Conservation (phyloP, 768 basidiomycete species). For the Cystoderma amianthinum region DNA sequence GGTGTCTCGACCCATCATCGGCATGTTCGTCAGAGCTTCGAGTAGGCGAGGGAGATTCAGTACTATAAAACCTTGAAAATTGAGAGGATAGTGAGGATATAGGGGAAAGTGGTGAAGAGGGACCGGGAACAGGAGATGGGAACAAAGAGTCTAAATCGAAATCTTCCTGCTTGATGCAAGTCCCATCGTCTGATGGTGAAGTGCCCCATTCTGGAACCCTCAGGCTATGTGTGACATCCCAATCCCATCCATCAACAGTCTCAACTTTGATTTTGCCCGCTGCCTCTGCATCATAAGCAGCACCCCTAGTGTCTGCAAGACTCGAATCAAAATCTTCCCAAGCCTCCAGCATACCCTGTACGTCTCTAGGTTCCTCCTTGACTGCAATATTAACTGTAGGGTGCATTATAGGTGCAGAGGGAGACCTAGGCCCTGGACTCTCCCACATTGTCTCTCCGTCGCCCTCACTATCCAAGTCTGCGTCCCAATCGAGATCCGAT, state of each 20-base stretch:
- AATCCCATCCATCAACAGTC: constrained; percentile 35
- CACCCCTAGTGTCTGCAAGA: constrained; percentile 29
- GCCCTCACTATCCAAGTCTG: constrained; percentile 44
- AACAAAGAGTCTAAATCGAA: constrained; percentile 31
- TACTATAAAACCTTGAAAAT: constrained; percentile 17
- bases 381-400: constrained; percentile 28
- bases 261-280: constrained; percentile 36
- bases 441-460: constrained; percentile 60
- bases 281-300: constrained; percentile 34
- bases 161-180: constrained; percentile 41
- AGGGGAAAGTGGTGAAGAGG: constrained; percentile 21
- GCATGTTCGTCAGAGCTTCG: constrained; percentile 6
- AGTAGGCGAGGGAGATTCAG: constrained; percentile 15
- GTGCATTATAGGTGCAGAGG: constrained; percentile 40
- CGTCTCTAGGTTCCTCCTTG: constrained; percentile 57
- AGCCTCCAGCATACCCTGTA: constrained; percentile 58
- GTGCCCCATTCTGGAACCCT: constrained; percentile 20
- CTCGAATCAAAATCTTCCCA: constrained; percentile 60
- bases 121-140: constrained; percentile 15
- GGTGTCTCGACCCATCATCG: constrained; percentile 9
- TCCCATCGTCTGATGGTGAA: constrained; percentile 19
- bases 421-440: constrained; percentile 57
- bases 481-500: constrained; percentile 31
- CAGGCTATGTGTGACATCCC: constrained; percentile 24
- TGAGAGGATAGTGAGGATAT: constrained; percentile 16